These are phyloP conservation scores for Punica granatum DNA, from an alignment of 345 rosid genomes.

Conservation along the genomic window DNA sequence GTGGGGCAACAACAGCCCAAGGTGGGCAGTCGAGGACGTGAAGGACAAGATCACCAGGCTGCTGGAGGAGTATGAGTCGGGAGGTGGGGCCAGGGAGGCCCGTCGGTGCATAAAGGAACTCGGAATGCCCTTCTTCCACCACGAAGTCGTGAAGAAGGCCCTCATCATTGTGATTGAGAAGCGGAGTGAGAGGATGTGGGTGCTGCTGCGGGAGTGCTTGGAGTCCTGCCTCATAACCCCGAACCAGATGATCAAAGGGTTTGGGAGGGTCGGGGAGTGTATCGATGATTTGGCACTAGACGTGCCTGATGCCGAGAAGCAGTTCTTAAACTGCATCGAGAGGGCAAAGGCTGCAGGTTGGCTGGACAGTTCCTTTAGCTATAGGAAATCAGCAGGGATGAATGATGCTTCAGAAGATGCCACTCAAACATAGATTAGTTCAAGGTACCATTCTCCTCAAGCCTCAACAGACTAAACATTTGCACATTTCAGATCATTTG, in stretches of 20 bases:
- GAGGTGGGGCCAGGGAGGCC: conserved; percentile 70
- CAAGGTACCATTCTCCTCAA: too few species aligned
- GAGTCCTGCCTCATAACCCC: conserved; percentile 61
- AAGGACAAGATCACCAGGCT: conserved; percentile 59
- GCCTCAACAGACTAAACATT: too few species aligned
- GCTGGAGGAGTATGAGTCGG: conserved; percentile 75
- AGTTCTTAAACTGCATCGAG: conserved; percentile 41
- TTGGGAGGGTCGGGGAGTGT: conserved; percentile 52
- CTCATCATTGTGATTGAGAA: conserved; percentile 53
- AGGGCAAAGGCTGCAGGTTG: conserved; percentile 62
- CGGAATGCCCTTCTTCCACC: conserved; percentile 85
- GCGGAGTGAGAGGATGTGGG: conserved; percentile 51
- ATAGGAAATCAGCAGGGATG: conserved; percentile 21
- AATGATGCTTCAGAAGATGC: too few species aligned
- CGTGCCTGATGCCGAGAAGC: conserved; percentile 66
- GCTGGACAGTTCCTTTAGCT: conserved; percentile 47
- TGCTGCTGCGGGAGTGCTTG: conserved; percentile 46
- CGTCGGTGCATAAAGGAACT: conserved; percentile 71
- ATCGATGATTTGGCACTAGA: conserved; percentile 74
- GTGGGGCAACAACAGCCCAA: conserved; percentile 49
- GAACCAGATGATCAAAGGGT: conserved; percentile 78
- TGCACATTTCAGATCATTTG: too few species aligned
- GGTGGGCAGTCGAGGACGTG: conserved; percentile 68
- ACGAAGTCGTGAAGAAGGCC: conserved; percentile 75
- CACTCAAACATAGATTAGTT: too few species aligned